Evolutionary conservation across 768 basidiomycete genomes (phyloP), one percentile per base, ranked within the genome.

Genomic region (Lactarius hengduanensis): DNA sequence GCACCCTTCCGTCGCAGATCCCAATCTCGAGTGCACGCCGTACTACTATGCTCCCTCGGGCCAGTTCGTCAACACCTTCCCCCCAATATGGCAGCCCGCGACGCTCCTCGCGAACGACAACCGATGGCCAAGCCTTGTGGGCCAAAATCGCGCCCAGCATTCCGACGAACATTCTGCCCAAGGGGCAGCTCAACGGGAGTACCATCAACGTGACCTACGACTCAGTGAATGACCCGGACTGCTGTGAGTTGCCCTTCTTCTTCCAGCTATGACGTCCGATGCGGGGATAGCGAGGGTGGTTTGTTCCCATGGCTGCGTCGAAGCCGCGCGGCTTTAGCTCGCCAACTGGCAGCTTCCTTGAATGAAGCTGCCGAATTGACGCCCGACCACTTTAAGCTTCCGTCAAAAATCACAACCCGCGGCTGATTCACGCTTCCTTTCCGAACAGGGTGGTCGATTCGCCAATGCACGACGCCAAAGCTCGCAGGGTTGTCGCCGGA

Each of bases 391-490:
- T n/a, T 40, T 53, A 28, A 4, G 15, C 50, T 10, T 8, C n/a
- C 74, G 3, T 74, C 79, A n/a, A 84, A 83, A 72, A 43, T 28
- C 7, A 26, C 30, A 55, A 55, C n/a, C 77, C 74, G 54, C 41
- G 3, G 30, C 58, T 36, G 60, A 61, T 22, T 38, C 16, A 45
- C 18, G 34, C 54, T 36, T 47, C 18, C 26, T 4, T 59, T n/a
- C 1, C 56, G 16, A 20, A 38, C 41, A 67, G 66, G 81, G 82
- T 83, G 82, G 82, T 77, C 80, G 1, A 73, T 56, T 34, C 61
- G 64, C 10, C 73, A 80, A 43, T 87, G 86, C 70, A 75, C 73
- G 0, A 80, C 72, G 3, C 84, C 86, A 1, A 87, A 86, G 70
- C 54, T 75, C 0, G 0, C 76, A 0, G 80, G 81, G 0, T 63